Evolutionary conservation across 2,329 filamentous ascomycete genomes (phyloP), one percentile per base, ranked within the genome.

Genomic region (Trichothecium roseum): DNA sequence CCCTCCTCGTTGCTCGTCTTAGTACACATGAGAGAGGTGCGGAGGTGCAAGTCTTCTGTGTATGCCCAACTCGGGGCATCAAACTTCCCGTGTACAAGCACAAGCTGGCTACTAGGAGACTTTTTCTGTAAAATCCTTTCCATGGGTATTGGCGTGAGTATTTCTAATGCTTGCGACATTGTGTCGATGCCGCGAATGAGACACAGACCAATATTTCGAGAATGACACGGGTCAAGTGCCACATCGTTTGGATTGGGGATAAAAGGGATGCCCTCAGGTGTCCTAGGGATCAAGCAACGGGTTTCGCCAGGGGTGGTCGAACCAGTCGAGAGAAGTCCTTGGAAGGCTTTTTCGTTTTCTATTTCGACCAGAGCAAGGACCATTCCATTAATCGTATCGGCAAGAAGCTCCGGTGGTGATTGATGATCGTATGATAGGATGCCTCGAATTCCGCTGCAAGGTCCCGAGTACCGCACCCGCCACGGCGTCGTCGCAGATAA

Each of bases 11-110:
- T 47, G 8, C 44, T 48, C 7, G 61, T 57, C 6, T 54, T 50
- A 26, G 43, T 38, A 2, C 40, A 24, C 20, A 24, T 10, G 10
- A 10, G 20, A 6, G 10, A 50, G 12, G 56, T 52, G 42, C 51
- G 53, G 22, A 54, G 45, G 42, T 75, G 68, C 13, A 78, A 44
- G 26, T 79, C 72, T 49, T 84, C 80, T 0, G 73, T 72, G 41
- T 81, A 83, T 2, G 78, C 76, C 79, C 80, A 85, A 3, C 66
- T 74, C 0, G 81, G 78, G 2, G 72, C 59, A 46, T 85, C 81
- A 37, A 83, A 74, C 44, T 72, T 78, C 3, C 81, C 81, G 36
- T 78, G 70, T 1, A 85, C 68, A 4, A 86, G 62, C 3, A 84
- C 69, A 13, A 84, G 58, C 13, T 65, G 58, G 22, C 64, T 59